Base-by-base conservation (phyloP, 176 grass and related monocot genomes). In the Zoysia japonica region DNA sequence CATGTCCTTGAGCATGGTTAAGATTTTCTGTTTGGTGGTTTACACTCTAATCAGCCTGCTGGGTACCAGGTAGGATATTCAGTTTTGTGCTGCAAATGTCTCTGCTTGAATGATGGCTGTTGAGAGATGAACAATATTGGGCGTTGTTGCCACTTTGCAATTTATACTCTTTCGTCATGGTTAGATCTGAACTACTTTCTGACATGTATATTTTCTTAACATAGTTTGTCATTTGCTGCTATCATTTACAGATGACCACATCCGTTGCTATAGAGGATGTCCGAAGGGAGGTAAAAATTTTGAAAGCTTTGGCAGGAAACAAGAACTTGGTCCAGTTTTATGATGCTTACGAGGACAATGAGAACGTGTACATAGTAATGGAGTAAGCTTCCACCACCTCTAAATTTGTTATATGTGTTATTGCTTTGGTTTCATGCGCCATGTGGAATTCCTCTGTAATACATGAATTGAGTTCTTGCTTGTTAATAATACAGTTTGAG, bases 251-350 rank as follows among this genome's bases (percentile, higher is more conserved):
- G 92, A 94, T 94, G 92, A 94, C 89, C 11, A 94, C 92, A 71
- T 90, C 92, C 65, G 91, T 94, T 81, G 92, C 92, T 68, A 91
- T 91, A 62, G 92, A 94, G 68, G 92, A 94, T 89, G 92, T 91
- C 15, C 81, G 86, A 56, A 94, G 92, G 85, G 92, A 94, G 67
- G 92, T 94, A 41, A 94, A 94, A 83, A 94, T 94, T 68, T 87
- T 94, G 76, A 94, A 88, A 84, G 83, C 89, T 54, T 89, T 94
- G 78, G 48, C 84, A 2, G 92, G 92, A 55, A 89, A 94, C 82
- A 91, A 81, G 73, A 94, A 94, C 74, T 38, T 94, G 67, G 92
- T 91, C 4, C 88, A 91, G n/a, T 94, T 94, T 59, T 91, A 94
- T 87, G 92, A 94, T 85, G 86, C 92, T 46, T 91, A 89, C 1